A percentile compares a stretch with the other conserved stretches of the same genome.
Conservation (phyloP, 2,329 filamentous ascomycete genomes). For the Dactylonectria macrodidyma region DNA sequence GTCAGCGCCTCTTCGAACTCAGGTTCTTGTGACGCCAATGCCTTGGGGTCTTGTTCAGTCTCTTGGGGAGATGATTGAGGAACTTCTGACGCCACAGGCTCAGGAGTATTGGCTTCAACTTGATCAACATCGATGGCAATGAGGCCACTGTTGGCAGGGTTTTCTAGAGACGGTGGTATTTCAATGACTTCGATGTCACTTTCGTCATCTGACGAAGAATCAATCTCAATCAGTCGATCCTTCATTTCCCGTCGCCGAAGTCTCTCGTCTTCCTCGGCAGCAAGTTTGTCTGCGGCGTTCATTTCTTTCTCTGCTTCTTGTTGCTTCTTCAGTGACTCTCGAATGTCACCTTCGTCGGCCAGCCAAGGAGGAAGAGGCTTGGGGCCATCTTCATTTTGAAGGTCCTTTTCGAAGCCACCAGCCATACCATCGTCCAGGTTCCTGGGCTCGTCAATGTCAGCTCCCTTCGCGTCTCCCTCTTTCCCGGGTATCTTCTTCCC, state of each 20-base stretch:
- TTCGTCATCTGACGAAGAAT: conserved; percentile 72
- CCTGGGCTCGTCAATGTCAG: conserved; percentile 41
- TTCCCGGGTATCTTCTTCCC: conserved; percentile 55
- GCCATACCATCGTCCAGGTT: conserved; percentile 62
- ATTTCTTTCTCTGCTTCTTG: conserved; percentile 70
- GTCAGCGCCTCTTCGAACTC: conserved; percentile 23
- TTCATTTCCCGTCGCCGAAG: conserved; percentile 59
- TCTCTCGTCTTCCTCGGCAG: conserved; percentile 69
- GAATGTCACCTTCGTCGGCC: conserved; percentile 74
- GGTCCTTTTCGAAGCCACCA: conserved; percentile 76
- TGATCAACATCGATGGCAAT: conserved; percentile 31
- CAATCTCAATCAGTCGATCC: conserved; percentile 72
- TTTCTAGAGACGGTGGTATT: conserved; percentile 55
- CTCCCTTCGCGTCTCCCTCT: conserved; percentile 41
- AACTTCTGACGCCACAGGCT: neutral
- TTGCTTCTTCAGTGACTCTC: conserved; percentile 73
- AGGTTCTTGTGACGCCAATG: conserved; percentile 3
- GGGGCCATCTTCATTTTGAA: conserved; percentile 58
- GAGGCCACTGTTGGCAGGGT: conserved; percentile 9
- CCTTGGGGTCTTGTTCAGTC: conserved; percentile 1
- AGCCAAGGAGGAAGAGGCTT: conserved; percentile 85
- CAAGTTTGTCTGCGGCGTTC: conserved; percentile 74
- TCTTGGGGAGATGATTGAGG: neutral
- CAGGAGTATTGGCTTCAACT: conserved; percentile 4
- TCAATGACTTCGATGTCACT: conserved; percentile 73